These are phyloP conservation scores for Rickenella mellea DNA, from an alignment of 768 basidiomycete genomes.

Conservation along the genomic window DNA sequence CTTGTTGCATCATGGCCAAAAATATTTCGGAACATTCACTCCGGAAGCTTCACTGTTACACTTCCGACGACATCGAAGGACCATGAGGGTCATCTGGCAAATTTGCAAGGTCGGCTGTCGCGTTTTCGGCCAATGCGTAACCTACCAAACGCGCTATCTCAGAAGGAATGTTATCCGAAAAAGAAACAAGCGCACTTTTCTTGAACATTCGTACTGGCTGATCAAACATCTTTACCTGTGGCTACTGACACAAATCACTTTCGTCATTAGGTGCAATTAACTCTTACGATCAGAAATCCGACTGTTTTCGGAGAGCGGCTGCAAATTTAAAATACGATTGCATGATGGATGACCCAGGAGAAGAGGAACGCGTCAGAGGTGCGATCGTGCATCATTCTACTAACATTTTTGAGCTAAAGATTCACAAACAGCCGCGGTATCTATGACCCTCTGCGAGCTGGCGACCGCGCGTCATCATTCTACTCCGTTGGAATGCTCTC, in stretches of 20 bases:
- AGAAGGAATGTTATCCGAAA: slow-evolving; percentile 5
- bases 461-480: slow-evolving; percentile 62
- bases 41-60: too few species aligned
- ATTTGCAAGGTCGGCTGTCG: slow-evolving; percentile 31
- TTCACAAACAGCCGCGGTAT: slow-evolving; percentile 47
- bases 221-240: background rate
- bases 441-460: slow-evolving; percentile 75
- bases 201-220: background rate
- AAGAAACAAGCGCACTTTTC: slow-evolving; percentile 10
- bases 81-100: too few species aligned
- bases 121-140: slow-evolving; percentile 30
- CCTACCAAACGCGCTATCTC: slow-evolving; percentile 2
- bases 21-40: too few species aligned
- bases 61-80: too few species aligned
- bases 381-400: background rate
- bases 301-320: slow-evolving; percentile 55
- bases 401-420: background rate
- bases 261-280: slow-evolving; percentile 28
- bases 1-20: too few species aligned
- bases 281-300: slow-evolving; percentile 36
- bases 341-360: slow-evolving; percentile 46
- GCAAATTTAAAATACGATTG: slow-evolving; percentile 39
- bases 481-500: slow-evolving; percentile 54
- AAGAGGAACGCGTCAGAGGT: slow-evolving; percentile 57
- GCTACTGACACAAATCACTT: slow-evolving; percentile 9